Percentiles rank a stretch among this genome's conserved stretches.
Evolutionary conservation across 768 basidiomycete species (phyloP).

Genomic region (Hysterangium stoloniferum): DNA sequence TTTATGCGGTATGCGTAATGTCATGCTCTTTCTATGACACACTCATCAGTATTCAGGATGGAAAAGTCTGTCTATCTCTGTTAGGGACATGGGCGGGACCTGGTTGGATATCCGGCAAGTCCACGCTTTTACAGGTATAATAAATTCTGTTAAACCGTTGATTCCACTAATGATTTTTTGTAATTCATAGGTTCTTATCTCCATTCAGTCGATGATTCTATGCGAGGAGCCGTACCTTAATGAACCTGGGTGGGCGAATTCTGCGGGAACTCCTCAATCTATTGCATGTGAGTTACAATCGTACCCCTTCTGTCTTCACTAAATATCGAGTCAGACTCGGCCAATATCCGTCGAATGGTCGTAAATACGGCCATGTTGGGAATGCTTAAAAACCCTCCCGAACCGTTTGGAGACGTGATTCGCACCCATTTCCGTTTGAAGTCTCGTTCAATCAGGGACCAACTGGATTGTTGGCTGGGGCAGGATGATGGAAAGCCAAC

Average conservation of each 20-base stretch:
- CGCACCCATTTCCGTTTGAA: slow-evolving; percentile 89
- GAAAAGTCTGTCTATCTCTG: slow-evolving; percentile 89
- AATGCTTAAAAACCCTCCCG: slow-evolving; percentile 72
- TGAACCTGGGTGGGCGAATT: slow-evolving; percentile 80
- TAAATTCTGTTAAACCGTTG: not conserved
- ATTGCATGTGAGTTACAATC: slow-evolving; percentile 51
- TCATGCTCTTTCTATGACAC: not conserved
- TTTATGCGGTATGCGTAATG: slow-evolving; percentile 64
- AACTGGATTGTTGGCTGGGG: slow-evolving; percentile 72
- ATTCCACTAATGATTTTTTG: slow-evolving; percentile 1
- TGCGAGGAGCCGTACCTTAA: slow-evolving; percentile 92
- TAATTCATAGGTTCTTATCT: slow-evolving; percentile 60
- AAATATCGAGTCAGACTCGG: slow-evolving; percentile 53
- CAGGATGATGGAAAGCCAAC: slow-evolving; percentile 67
- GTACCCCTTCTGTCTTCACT: not conserved
- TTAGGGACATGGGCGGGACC: slow-evolving; percentile 92
- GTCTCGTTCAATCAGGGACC: slow-evolving; percentile 54
- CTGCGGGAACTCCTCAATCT: slow-evolving; percentile 67
- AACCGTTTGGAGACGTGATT: slow-evolving; percentile 82
- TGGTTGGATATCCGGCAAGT: slow-evolving; percentile 87
- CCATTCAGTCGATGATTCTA: slow-evolving; percentile 94
- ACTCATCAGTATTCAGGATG: slow-evolving; percentile 44
- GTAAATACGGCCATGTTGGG: slow-evolving; percentile 86
- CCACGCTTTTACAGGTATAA: slow-evolving; percentile 76
- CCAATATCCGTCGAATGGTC: slow-evolving; percentile 90